Conservation (phyloP, 331 rosid species). For the Spiraea crenata region DNA sequence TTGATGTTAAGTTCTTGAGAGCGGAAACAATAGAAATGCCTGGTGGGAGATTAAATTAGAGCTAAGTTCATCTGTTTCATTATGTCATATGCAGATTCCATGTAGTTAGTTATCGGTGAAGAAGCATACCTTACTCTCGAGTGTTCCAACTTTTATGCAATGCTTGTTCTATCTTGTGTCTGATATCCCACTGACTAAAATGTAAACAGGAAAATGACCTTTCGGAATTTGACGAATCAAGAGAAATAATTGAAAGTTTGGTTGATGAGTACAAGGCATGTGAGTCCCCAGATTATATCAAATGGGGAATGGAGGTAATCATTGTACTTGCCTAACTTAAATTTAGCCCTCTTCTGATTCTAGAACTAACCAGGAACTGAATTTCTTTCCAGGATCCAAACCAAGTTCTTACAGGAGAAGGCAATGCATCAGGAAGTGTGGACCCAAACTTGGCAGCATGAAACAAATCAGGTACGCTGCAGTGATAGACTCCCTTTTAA, state of each 20-base stretch:
- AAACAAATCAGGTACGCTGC: slow-evolving; percentile 39
- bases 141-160: background rate
- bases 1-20: background rate
- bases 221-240: slow-evolving; percentile 97
- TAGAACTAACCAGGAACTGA: background rate
- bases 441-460: slow-evolving; percentile 63
- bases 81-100: background rate
- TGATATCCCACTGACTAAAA: slow-evolving; percentile 21
- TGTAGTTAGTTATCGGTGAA: background rate
- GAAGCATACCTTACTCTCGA: background rate
- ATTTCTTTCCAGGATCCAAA: slow-evolving; percentile 62
- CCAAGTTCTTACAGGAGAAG: slow-evolving; percentile 73
- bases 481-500: background rate
- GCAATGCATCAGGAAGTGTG: slow-evolving; percentile 72
- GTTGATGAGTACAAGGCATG: slow-evolving; percentile 98
- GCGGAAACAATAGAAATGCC: background rate
- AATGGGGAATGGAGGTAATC: slow-evolving; percentile 97
- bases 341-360: background rate
- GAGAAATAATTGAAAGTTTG: slow-evolving; percentile 90
- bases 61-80: background rate
- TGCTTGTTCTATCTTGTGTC: slow-evolving; percentile 16
- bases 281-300: slow-evolving; percentile 97
- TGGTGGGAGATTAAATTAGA: background rate
- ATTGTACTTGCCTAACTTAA: slow-evolving; percentile 18
- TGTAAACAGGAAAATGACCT: slow-evolving; percentile 92